Evolutionary conservation across 805 yeast species (phyloP).

Genomic region (Scheffersomyces amazonensis): DNA sequence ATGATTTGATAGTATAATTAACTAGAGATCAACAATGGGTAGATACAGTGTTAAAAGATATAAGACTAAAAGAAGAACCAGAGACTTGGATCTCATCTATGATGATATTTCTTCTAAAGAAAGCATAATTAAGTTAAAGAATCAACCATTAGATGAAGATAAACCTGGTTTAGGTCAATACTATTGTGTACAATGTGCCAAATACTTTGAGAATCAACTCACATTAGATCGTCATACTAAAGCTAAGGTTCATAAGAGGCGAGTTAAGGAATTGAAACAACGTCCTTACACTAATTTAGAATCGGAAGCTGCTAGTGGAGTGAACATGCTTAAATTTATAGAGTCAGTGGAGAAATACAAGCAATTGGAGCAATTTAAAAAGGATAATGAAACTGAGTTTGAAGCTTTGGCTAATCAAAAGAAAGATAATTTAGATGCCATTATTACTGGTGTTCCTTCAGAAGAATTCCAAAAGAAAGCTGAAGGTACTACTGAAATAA

Average conservation of each 20-base stretch:
- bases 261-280: conserved; percentile 69
- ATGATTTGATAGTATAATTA: not conserved
- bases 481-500: no score
- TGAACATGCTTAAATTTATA: conserved; percentile 64
- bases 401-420: conserved; percentile 31
- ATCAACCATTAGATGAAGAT: conserved; percentile 85
- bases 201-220: conserved; percentile 76
- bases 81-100: conserved; percentile 80
- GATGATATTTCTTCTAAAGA: conserved; percentile 67
- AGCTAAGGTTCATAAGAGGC: conserved; percentile 80
- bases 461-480: conserved; percentile 14
- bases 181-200: conserved; percentile 93
- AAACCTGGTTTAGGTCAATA: conserved; percentile 94
- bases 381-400: conserved; percentile 43
- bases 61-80: conserved; percentile 84
- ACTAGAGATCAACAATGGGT: conserved; percentile 52
- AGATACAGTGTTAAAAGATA: conserved; percentile 82
- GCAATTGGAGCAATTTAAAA: conserved; percentile 34
- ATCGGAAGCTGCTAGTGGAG: conserved; percentile 88
- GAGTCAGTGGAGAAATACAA: conserved; percentile 61
- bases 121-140: conserved; percentile 61
- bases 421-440: conserved; percentile 38
- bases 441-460: conserved; percentile 27
- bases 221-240: conserved; percentile 72
- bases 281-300: conserved; percentile 87